Conservation (phyloP, 2,329 filamentous ascomycete genomes). For the Fusarium continuum region DNA sequence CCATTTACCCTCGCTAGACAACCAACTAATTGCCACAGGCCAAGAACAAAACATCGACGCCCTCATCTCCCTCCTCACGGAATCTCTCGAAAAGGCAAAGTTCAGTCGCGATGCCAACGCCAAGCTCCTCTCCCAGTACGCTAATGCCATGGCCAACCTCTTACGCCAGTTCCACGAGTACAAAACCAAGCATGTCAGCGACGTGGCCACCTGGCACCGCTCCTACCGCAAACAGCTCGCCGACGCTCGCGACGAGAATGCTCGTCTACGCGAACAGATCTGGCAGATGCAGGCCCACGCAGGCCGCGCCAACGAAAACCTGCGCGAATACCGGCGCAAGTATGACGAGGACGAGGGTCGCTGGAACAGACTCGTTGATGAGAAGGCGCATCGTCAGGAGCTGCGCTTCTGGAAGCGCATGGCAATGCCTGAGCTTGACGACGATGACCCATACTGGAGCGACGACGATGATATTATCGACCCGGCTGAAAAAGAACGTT, state of each 20-base stretch:
- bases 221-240: slow-evolving; percentile 72
- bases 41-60: slow-evolving; percentile 69
- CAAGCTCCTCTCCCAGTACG: slow-evolving; percentile 66
- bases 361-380: slow-evolving; percentile 63
- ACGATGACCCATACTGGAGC: slow-evolving; percentile 70
- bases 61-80: slow-evolving; percentile 67
- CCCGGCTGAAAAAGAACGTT: slow-evolving; percentile 65
- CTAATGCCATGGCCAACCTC: slow-evolving; percentile 64
- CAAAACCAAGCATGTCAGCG: slow-evolving; percentile 69
- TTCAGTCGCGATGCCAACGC: slow-evolving; percentile 69
- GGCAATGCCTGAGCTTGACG: slow-evolving; percentile 68
- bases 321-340: slow-evolving; percentile 65
- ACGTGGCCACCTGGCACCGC: slow-evolving; percentile 71
- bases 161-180: slow-evolving; percentile 72
- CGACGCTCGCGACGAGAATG: slow-evolving; percentile 71
- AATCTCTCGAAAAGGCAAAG: slow-evolving; percentile 69
- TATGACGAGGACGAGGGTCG: slow-evolving; percentile 65
- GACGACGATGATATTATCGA: slow-evolving; percentile 73
- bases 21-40: slow-evolving; percentile 49
- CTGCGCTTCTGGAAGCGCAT: slow-evolving; percentile 73
- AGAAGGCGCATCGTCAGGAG: slow-evolving; percentile 64
- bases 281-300: slow-evolving; percentile 73
- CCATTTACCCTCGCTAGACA: neutral
- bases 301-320: slow-evolving; percentile 63
- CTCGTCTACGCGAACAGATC: slow-evolving; percentile 69